Percentiles rank a stretch among this genome's conserved stretches.
phyloP scores from a whole-genome alignment of 75 land plant genomes.

The Pseudotsuga menziesii region DNA sequence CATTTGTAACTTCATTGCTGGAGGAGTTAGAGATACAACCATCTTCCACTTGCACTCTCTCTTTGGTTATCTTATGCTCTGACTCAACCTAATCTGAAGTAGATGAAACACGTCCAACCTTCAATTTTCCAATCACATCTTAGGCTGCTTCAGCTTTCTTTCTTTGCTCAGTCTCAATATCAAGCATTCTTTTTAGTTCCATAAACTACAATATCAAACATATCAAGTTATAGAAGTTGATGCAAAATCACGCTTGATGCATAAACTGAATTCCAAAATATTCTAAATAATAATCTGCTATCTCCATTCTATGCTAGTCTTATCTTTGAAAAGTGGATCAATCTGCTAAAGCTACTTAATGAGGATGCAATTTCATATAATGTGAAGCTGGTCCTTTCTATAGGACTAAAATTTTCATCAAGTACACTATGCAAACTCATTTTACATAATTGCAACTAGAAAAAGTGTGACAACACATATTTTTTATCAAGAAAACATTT shows the following conservation, averaged over 20 bases:
- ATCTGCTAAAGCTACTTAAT: background rate
- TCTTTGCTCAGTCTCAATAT: slow-evolving; percentile 13
- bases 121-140: slow-evolving; percentile 17
- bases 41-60: background rate
- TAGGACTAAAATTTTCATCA: background rate
- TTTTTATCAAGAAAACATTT: too few relatives aligned
- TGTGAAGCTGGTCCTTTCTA: background rate
- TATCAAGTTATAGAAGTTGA: background rate
- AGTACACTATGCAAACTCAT: too few relatives aligned
- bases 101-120: slow-evolving; percentile 7
- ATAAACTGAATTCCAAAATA: background rate
- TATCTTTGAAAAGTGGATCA: too few relatives aligned
- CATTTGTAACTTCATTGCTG: background rate
- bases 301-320: too few relatives aligned
- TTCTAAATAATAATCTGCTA: too few relatives aligned
- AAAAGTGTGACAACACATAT: too few relatives aligned
- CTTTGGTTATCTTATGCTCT: background rate
- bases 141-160: slow-evolving; percentile 31
- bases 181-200: slow-evolving; percentile 22
- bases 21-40: background rate
- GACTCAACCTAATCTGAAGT: background rate
- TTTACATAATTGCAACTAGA: too few relatives aligned
- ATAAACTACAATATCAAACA: slow-evolving; percentile 14
- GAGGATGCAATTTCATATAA: background rate
- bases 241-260: background rate